Evolutionary conservation across 2,329 filamentous ascomycete genomes (phyloP), one percentile per base, ranked within the genome.

Genomic region (Dothistroma pini): DNA sequence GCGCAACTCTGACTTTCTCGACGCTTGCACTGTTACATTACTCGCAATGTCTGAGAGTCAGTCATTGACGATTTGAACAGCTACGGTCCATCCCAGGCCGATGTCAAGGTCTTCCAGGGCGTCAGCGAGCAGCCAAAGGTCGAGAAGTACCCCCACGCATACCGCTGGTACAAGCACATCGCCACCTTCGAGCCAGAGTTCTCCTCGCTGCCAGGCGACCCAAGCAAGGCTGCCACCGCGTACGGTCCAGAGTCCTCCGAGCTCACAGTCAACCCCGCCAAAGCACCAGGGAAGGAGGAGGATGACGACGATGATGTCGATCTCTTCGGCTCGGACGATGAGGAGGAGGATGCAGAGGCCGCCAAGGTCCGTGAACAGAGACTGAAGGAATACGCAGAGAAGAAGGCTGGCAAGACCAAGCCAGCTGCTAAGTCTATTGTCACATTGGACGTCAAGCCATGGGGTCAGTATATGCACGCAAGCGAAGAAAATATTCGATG

Each of bases 121-220:
- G 79, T 97, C 77, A 87, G 84, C 75, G 80, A 83, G 71, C 80
- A 86, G 63, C 95, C 95, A 72, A 87, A 89, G 70, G 85, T 89
- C 74, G 83, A 84, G 78, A 96, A 96, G 84, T 96, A 89, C 87
- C 92, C 93, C 75, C 84, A 96, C 83, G 92, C 89, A 75, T 91
- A 91, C 76, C 89, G 95, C 80, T 99, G 95, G 95, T 97, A 96
- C 88, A 96, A 96, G 87, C 93, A 99, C 87, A 91, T 97, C 76
- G 86, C 90, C 78, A 89, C 90, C 72, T 96, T 90, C 83, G 88
- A 96, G 85, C 84, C 89, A 70, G 93, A 97, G 80, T 97, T 97
- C 83, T 84, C 89, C 74, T 89, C 87, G 68, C 90, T 99, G 56
- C 86, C 91, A 62, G 95, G 95, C 79, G 93, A 97, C 81, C 86